Evolutionary conservation across 805 yeast genomes (phyloP).

Genomic region (Cyberlindnera euphorbiae): DNA sequence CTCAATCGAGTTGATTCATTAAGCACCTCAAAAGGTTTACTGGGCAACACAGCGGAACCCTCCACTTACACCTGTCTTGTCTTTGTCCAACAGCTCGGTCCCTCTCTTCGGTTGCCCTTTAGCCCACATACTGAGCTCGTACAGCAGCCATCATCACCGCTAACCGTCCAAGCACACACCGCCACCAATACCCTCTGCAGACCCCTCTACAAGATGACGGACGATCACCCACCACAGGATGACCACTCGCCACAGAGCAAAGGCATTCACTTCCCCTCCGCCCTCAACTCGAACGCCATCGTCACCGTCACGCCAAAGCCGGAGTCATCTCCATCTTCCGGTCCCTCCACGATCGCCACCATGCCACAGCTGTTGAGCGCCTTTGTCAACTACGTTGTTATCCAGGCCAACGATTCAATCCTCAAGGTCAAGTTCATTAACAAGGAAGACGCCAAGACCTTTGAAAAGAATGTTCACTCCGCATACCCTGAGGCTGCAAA

Average conservation of each 20-base stretch:
- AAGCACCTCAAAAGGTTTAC: no score
- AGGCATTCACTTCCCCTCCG: conserved; percentile 16
- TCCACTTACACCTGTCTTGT: no score
- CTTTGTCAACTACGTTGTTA: conserved; percentile 9
- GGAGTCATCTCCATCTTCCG: no score
- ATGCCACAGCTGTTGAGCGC: conserved; percentile 3
- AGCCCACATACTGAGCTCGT: no score
- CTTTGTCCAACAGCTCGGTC: no score
- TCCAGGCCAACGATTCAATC: conserved; percentile 1
- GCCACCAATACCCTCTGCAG: no score
- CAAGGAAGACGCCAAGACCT: conserved; percentile 15
- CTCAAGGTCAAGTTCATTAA: conserved; percentile 18
- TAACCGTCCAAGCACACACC: no score
- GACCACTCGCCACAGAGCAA: not conserved
- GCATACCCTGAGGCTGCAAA: not conserved
- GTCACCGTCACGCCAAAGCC: conserved; percentile 11
- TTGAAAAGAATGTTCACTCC: conserved; percentile 4
- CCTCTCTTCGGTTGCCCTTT: no score
- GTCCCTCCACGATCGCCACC: not conserved
- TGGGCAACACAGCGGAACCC: no score
- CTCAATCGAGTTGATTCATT: no score
- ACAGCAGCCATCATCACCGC: no score
- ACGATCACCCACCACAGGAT: conserved; percentile 5
- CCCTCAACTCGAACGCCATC: conserved; percentile 24
- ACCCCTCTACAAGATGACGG: no score